Evolutionary conservation across 1,284 basidiomycete species (phyloP), one percentile per base, ranked within the genome.

Genomic region (Ustilago hordei): DNA sequence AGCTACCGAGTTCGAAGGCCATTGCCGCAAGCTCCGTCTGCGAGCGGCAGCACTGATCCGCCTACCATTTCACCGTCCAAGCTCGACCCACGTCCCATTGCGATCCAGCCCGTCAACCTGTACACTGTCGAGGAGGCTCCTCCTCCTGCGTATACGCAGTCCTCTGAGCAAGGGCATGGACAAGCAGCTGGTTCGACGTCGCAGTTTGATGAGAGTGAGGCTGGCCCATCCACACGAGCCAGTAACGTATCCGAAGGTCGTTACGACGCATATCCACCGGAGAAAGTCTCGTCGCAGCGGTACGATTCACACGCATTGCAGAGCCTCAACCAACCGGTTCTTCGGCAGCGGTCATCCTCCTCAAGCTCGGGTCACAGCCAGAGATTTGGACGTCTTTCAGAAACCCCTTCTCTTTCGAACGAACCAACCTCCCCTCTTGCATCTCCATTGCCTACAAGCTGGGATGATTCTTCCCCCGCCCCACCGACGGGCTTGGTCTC

Each of bases 121-220:
- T 43, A 35, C 35, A 35, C n/a, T 4, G n/a, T 36, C 11, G 53
- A 69, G 15, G 67, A 69, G 6, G 67, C 67, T 31, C 67, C 67
- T 31, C 67, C 67, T 54, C 67, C 67, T 4, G 67, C 67, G 1
- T 69, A 69, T n/a, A 32, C 57, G 8, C 61, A 69, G n/a, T 45
- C 52, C 12, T 17, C 36, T 13, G 35, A 19, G 36, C 8, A 17
- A 17, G n/a, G 13, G 32, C 36, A 39, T 36, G 12, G 13, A 9
- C 54, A 41, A 13, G 31, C 48, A 32, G n/a, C 35, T 15, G 12
- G 34, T n/a, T 19, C 32, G 1, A 3, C 11, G 4, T 19, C 28
- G 8, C 52, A 36, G 3, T 8, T n/a, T n/a, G 35, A n/a, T 13
- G 13, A 36, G 3, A 54, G 23, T 4, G 45, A 61, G 55, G 15